Conservation (phyloP, 305 asterid genomes). For the Rubia peregrina region DNA sequence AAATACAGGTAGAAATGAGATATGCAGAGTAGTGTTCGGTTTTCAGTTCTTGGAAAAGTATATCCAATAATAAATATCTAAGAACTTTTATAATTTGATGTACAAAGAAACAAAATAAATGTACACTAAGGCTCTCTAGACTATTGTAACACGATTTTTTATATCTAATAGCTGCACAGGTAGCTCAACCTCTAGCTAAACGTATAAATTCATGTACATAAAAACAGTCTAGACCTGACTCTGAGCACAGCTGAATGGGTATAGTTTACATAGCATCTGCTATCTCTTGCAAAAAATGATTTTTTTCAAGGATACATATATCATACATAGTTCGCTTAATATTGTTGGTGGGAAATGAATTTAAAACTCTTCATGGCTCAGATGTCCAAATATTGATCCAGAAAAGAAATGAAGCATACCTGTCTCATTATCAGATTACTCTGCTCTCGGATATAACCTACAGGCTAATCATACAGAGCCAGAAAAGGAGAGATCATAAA, state of each 20-base stretch:
- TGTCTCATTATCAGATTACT: slow-evolving; percentile 86
- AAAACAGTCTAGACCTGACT: neutral
- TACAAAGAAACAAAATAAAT: neutral
- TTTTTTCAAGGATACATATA: neutral
- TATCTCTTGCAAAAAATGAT: neutral
- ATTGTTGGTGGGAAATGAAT: neutral
- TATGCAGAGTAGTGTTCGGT: neutral
- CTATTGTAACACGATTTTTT: neutral
- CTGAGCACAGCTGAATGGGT: too few relatives aligned
- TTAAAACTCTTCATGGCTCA: neutral
- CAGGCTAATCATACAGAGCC: slow-evolving; percentile 58
- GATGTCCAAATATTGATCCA: neutral
- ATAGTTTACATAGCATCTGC: neutral
- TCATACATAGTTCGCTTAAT: neutral
- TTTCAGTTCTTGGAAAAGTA: neutral
- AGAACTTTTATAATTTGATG: neutral
- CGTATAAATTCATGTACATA: neutral
- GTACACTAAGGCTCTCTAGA: neutral
- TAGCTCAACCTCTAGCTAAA: neutral
- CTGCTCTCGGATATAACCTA: slow-evolving; percentile 86
- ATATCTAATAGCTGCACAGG: neutral
- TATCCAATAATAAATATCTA: neutral
- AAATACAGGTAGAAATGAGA: neutral
- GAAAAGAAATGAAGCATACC: slow-evolving; percentile 38
- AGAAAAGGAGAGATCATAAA: neutral